Evolutionary conservation across 495 filamentous ascomycete genomes (phyloP), one percentile per base, ranked within the genome.

Genomic region (Neurospora sp.): DNA sequence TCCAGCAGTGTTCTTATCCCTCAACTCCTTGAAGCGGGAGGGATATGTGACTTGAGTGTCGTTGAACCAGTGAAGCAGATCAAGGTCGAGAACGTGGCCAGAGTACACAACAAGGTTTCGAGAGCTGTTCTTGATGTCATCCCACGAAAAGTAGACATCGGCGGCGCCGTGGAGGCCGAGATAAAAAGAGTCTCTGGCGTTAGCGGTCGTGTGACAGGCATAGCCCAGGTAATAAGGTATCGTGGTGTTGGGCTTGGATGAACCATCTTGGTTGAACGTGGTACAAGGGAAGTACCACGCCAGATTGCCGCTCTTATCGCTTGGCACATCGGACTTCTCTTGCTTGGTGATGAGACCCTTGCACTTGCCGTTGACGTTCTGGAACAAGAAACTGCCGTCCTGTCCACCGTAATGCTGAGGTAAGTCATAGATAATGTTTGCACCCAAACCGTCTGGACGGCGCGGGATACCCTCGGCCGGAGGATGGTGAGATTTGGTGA

Each of bases 261-360:
- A 97, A 14, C 96, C 96, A 78, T 99, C 96, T 77, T 97, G 96
- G 70, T 94, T 95, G 86, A 94, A 97, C 5, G 92, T 85, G 9
- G 83, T 89, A 85, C 96, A 99, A 0, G 96, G 96, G 79, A 98
- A 97, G 80, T 99, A 99, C 94, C 96, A 99, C 0, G 91, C 96
- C 71, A 99, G 82, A 72, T 97, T 88, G 3, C 90, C 89, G 70
- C 86, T 84, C 3, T 78, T 81, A 76, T 97, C 89, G 0, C 90
- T 92, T 2, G 94, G 94, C 12, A 99, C 89, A 76, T 91, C 90
- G 3, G 95, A 95, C 27, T 83, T 86, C 3, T 86, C 82, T 3
- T 89, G 87, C 0, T 85, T 82, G 3, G 87, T 97, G 77, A 99
- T 97, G 7, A 98, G 80, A 3, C 88, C 93, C 82, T 98, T 99